Evolutionary conservation across 176 grass and related monocot genomes (phyloP).

Genomic region (Raddia distichophylla): DNA sequence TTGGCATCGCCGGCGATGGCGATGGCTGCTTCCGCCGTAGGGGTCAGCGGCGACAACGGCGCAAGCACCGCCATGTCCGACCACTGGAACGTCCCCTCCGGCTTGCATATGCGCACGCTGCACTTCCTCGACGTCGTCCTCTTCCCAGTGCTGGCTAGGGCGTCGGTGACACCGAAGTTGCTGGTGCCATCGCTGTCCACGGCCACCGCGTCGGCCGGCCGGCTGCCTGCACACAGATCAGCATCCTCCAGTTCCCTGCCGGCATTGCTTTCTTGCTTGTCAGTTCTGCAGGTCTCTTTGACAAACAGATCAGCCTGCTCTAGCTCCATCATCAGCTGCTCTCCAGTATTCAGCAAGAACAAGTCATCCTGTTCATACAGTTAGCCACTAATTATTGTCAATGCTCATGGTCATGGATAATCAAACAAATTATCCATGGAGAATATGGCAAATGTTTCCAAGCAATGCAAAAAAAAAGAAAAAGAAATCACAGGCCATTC

Average conservation of each 20-base stretch:
- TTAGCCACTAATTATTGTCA: background rate
- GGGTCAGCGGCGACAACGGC: background rate
- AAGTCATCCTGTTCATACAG: conserved; percentile 58
- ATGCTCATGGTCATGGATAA: background rate
- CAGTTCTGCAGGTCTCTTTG: conserved; percentile 35
- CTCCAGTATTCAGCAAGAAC: conserved; percentile 40
- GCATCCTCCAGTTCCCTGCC: background rate
- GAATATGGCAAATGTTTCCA: background rate
- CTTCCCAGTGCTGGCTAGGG: conserved; percentile 1
- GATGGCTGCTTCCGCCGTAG: background rate
- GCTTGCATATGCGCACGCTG: conserved; percentile 58
- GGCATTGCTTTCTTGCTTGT: conserved; percentile 11
- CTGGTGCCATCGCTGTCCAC: background rate
- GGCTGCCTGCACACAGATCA: background rate
- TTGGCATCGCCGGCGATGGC: conserved; percentile 5
- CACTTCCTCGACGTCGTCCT: conserved; percentile 42
- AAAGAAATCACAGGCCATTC: background rate
- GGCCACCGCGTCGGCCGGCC: background rate
- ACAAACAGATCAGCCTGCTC: conserved; percentile 20
- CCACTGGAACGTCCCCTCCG: conserved; percentile 56
- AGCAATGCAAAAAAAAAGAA: background rate
- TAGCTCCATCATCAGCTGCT: conserved; percentile 34
- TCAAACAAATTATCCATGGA: background rate
- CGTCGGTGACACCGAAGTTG: background rate
- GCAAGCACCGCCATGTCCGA: conserved; percentile 29